These are phyloP conservation scores for Boletus bicolor DNA, from an alignment of 768 basidiomycete species.

Conservation along the genomic window DNA sequence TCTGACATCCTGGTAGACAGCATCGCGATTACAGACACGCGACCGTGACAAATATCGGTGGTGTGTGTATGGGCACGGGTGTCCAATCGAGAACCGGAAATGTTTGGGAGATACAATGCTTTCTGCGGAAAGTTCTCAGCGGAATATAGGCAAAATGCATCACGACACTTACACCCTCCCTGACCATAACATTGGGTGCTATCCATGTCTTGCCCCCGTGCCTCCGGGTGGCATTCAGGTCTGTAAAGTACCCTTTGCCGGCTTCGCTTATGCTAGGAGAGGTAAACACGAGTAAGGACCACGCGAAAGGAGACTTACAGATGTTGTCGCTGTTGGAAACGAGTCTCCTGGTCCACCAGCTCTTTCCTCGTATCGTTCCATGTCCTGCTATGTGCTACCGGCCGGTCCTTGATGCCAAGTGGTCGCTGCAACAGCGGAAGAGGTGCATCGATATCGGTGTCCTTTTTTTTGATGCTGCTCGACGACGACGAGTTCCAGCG, in stretches of 20 bases:
- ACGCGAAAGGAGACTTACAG: constrained; percentile 33
- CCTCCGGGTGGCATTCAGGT: constrained; percentile 72
- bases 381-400: constrained; percentile 55
- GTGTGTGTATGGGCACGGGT: constrained; percentile 62
- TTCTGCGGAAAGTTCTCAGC: constrained; percentile 47
- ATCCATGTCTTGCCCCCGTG: constrained; percentile 96
- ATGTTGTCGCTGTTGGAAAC: constrained; percentile 68
- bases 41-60: constrained; percentile 70
- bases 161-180: constrained; percentile 72
- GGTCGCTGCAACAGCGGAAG: constrained; percentile 56
- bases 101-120: constrained; percentile 89
- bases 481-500: constrained; percentile 24
- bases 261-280: constrained; percentile 53
- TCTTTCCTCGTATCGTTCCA: constrained; percentile 64
- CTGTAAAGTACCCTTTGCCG: constrained; percentile 84
- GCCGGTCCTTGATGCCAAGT: constrained; percentile 70
- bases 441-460: constrained; percentile 5
- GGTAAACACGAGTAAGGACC: background rate
- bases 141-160: background rate
- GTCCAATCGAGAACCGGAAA: constrained; percentile 67
- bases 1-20: constrained; percentile 87
- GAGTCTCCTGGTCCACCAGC: constrained; percentile 65
- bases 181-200: constrained; percentile 83
- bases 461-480: background rate
- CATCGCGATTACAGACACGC: constrained; percentile 77